Evolutionary conservation across 129 eudicot genomes (phyloP).

Genomic region (Deinandra increscens): DNA sequence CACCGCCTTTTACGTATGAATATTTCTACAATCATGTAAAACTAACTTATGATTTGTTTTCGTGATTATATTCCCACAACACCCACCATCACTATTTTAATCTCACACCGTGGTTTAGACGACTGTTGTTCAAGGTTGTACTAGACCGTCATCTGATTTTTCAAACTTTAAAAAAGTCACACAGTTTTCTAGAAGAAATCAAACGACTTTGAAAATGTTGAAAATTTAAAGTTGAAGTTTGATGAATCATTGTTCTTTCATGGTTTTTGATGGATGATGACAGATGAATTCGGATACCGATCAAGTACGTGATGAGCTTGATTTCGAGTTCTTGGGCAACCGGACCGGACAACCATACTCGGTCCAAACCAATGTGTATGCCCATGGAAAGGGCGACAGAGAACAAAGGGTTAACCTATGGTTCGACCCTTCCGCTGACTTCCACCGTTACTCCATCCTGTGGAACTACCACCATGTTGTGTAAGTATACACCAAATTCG

Average conservation of each 20-base stretch:
- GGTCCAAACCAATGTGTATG: slow-evolving; percentile 22
- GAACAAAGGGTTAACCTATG: slow-evolving; percentile 22
- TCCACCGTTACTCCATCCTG: slow-evolving; percentile 16
- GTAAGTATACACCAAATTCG: neutral
- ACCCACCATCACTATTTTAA: too few relatives aligned
- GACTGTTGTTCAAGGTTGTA: neutral
- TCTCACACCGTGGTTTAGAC: too few relatives aligned
- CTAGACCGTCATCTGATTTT: too few relatives aligned
- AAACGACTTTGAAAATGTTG: too few relatives aligned
- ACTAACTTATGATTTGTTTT: neutral
- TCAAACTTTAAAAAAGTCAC: too few relatives aligned
- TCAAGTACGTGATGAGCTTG: slow-evolving; percentile 19
- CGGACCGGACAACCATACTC: slow-evolving; percentile 22
- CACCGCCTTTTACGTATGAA: slow-evolving; percentile 13
- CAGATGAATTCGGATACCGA: slow-evolving; percentile 23
- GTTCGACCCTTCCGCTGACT: slow-evolving; percentile 23
- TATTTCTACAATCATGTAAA: neutral
- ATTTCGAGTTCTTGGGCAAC: slow-evolving; percentile 22
- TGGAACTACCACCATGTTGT: slow-evolving; percentile 18
- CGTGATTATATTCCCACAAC: too few relatives aligned
- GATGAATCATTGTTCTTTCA: neutral
- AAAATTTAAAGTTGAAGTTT: too few relatives aligned
- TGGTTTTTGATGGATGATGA: neutral
- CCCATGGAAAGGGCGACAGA: slow-evolving; percentile 19
- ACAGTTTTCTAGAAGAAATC: too few relatives aligned